phyloP scores from a whole-genome alignment of 2,329 filamentous ascomycete species.

The Plectosphaerella cucumerina region DNA sequence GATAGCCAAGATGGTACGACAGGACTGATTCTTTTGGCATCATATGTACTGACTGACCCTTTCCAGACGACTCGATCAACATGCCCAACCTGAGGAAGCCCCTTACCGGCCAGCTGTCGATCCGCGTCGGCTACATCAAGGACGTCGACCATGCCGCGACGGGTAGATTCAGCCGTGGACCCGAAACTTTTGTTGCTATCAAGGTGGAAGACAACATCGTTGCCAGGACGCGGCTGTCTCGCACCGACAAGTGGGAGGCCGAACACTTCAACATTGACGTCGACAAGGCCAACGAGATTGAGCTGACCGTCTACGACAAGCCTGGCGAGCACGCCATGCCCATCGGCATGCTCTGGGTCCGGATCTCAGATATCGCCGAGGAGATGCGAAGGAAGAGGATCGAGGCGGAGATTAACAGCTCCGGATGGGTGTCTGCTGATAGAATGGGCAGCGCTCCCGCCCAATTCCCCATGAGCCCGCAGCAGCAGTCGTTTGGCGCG shows the following conservation, averaged over 20 bases:
- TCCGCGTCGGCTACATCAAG: slow-evolving; percentile 83
- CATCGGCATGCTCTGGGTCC: slow-evolving; percentile 92
- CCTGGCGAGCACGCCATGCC: slow-evolving; percentile 84
- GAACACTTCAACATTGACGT: slow-evolving; percentile 91
- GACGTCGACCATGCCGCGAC: slow-evolving; percentile 92
- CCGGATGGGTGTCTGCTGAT: slow-evolving; percentile 96
- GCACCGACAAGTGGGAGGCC: slow-evolving; percentile 86
- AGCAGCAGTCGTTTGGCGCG: slow-evolving; percentile 38
- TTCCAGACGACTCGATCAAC: slow-evolving; percentile 88
- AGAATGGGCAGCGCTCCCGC: slow-evolving; percentile 70
- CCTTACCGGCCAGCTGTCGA: slow-evolving; percentile 83
- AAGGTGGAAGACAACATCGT: slow-evolving; percentile 95
- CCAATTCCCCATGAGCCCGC: slow-evolving; percentile 56
- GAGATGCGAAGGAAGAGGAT: slow-evolving; percentile 97
- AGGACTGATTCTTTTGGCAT: slow-evolving; percentile 8
- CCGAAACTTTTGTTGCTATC: slow-evolving; percentile 92
- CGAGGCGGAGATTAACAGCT: slow-evolving; percentile 89
- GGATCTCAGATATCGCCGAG: slow-evolving; percentile 95
- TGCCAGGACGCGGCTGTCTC: slow-evolving; percentile 78
- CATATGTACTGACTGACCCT: slow-evolving; percentile 21
- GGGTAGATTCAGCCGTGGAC: slow-evolving; percentile 79
- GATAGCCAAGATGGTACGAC: slow-evolving; percentile 75
- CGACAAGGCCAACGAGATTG: slow-evolving; percentile 97
- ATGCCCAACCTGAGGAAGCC: slow-evolving; percentile 93
- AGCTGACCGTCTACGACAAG: slow-evolving; percentile 96